Evolutionary conservation across 306 rosid species (phyloP).

Genomic region (Pterocarpus santalinus): DNA sequence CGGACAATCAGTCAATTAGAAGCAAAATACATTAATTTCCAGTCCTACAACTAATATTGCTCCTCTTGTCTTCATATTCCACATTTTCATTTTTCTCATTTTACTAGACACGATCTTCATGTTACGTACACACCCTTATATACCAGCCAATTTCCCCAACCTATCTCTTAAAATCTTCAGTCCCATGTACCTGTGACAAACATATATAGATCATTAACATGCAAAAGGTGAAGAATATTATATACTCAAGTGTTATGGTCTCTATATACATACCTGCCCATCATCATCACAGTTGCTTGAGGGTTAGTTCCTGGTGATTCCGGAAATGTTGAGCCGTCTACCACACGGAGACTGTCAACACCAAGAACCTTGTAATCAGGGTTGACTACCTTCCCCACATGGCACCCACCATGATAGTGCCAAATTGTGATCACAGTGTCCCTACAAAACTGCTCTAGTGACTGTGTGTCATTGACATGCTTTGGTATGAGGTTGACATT

Average conservation of each 20-base stretch:
- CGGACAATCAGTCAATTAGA: slow-evolving; percentile 46
- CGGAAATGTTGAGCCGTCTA: slow-evolving; percentile 75
- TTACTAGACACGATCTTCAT: slow-evolving; percentile 20
- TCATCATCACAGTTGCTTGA: slow-evolving; percentile 89
- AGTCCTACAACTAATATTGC: slow-evolving; percentile 31
- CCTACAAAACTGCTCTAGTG: slow-evolving; percentile 79
- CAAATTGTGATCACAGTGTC: slow-evolving; percentile 89
- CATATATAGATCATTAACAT: background rate
- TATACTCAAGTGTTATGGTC: background rate
- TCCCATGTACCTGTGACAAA: slow-evolving; percentile 81
- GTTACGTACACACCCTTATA: slow-evolving; percentile 47
- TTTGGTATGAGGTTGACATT: slow-evolving; percentile 79
- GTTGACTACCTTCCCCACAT: slow-evolving; percentile 73
- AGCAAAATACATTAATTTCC: slow-evolving; percentile 46
- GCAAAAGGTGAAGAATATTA: background rate
- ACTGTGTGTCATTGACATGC: slow-evolving; percentile 71
- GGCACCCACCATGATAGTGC: slow-evolving; percentile 95
- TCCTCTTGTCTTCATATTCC: slow-evolving; percentile 37
- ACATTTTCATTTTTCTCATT: background rate
- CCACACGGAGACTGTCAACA: slow-evolving; percentile 69
- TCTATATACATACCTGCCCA: slow-evolving; percentile 73
- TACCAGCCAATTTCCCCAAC: slow-evolving; percentile 63
- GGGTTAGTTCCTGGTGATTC: slow-evolving; percentile 93
- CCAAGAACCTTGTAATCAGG: slow-evolving; percentile 70
- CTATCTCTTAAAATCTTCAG: slow-evolving; percentile 74